phyloP scores from a whole-genome alignment of 768 basidiomycete species.

The Boletellus ananiceps region DNA sequence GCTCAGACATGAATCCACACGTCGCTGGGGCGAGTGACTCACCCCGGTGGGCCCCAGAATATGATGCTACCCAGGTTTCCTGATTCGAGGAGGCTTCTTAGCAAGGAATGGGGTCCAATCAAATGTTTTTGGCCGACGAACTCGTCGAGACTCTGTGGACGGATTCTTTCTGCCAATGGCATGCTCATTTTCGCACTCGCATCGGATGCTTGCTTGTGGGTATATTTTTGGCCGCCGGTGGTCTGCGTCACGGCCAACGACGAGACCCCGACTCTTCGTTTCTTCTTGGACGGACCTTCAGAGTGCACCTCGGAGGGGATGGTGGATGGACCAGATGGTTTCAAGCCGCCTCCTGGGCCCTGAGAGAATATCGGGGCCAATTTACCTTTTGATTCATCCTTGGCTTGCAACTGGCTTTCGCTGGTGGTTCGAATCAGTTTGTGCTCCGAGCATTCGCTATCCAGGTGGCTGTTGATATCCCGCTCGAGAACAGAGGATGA shows the following conservation, averaged over 20 bases:
- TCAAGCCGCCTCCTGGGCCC: slow-evolving; percentile 8
- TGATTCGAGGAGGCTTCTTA: slow-evolving; percentile 48
- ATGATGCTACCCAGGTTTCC: slow-evolving; percentile 58
- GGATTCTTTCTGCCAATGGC: slow-evolving; percentile 69
- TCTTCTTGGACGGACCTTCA: slow-evolving; percentile 24
- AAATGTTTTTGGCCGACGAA: slow-evolving; percentile 72
- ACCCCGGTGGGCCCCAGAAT: slow-evolving; percentile 77
- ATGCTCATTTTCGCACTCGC: slow-evolving; percentile 31
- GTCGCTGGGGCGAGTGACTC: neutral
- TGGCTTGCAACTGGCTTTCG: slow-evolving; percentile 1
- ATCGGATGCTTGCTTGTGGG: slow-evolving; percentile 18
- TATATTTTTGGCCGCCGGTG: slow-evolving; percentile 16
- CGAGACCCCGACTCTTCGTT: slow-evolving; percentile 24
- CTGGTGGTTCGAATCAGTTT: slow-evolving; percentile 1
- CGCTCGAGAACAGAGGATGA: slow-evolving; percentile 36
- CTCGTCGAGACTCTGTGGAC: slow-evolving; percentile 58
- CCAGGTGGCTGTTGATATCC: slow-evolving; percentile 50
- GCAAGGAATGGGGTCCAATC: slow-evolving; percentile 50
- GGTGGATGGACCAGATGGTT: slow-evolving; percentile 9
- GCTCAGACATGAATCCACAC: neutral
- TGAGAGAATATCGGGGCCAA: slow-evolving; percentile 43
- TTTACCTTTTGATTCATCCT: slow-evolving; percentile 20
- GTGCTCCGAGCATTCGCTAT: slow-evolving; percentile 38
- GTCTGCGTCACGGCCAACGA: slow-evolving; percentile 4
- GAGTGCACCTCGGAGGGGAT: slow-evolving; percentile 5